These are phyloP conservation scores for Pseudozyma sp. DNA, from an alignment of 1,284 basidiomycete genomes.

Conservation along the genomic window DNA sequence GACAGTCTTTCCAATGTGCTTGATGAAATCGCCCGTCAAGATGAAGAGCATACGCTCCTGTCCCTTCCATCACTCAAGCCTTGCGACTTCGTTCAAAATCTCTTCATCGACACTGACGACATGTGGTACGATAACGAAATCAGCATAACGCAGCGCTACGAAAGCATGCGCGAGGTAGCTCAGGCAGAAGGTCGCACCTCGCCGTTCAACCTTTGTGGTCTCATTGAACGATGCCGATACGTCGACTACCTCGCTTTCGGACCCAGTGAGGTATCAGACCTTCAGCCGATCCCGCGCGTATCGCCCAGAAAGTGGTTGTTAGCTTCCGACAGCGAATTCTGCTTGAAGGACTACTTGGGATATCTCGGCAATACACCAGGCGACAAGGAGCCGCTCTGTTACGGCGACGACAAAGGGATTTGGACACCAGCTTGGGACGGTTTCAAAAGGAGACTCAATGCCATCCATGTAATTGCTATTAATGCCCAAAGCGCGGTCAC, in stretches of 20 bases:
- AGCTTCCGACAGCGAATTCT: slow-evolving; percentile 5
- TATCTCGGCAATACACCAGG: background rate
- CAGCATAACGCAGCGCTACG: too few species aligned
- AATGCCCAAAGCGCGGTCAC: slow-evolving; percentile 34
- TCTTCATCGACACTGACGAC: slow-evolving; percentile 43
- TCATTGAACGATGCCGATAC: slow-evolving; percentile 13
- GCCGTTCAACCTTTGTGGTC: background rate
- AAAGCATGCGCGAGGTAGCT: too few species aligned
- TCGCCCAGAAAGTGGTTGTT: slow-evolving; percentile 15
- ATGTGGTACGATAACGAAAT: background rate
- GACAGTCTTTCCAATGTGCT: background rate
- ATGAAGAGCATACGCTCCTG: background rate
- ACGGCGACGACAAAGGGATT: slow-evolving; percentile 2
- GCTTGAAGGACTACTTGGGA: background rate
- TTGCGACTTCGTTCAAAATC: slow-evolving; percentile 25
- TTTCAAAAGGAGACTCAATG: slow-evolving; percentile 11
- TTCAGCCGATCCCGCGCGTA: background rate
- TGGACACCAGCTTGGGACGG: slow-evolving; percentile 7
- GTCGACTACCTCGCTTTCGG: slow-evolving; percentile 32
- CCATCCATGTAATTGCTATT: slow-evolving; percentile 19
- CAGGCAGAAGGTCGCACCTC: too few species aligned
- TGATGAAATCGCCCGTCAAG: background rate
- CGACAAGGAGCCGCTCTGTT: background rate
- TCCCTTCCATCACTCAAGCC: slow-evolving; percentile 22
- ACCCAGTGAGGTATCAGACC: background rate